Evolutionary conservation across 2,329 filamentous ascomycete species (phyloP).

Genomic region (Triangularia setosa): DNA sequence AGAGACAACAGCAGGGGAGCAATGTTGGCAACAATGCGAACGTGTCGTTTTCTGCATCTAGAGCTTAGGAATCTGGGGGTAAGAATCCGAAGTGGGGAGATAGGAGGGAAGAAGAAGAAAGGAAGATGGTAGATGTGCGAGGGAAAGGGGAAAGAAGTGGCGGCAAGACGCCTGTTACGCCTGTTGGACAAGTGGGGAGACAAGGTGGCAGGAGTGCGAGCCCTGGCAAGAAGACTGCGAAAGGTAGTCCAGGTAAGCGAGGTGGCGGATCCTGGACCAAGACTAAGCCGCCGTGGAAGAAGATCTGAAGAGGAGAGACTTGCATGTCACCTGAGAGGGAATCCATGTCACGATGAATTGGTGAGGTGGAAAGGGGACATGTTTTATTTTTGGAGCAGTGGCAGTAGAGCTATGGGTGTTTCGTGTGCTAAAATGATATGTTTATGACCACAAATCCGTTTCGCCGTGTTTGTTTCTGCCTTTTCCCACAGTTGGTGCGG

Average conservation of each 20-base stretch:
- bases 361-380: background rate
- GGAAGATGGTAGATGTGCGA: background rate
- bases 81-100: background rate
- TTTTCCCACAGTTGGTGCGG: too few relatives aligned
- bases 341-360: background rate
- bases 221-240: background rate
- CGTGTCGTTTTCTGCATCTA: constrained; percentile 3
- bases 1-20: background rate
- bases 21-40: background rate
- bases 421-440: too few relatives aligned
- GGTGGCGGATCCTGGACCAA: background rate
- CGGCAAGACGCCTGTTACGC: background rate
- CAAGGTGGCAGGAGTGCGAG: background rate
- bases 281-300: background rate
- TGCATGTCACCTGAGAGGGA: too few relatives aligned
- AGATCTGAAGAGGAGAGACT: background rate
- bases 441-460: too few relatives aligned
- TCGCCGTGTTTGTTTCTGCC: too few relatives aligned
- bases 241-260: background rate
- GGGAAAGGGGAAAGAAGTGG: background rate
- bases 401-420: background rate
- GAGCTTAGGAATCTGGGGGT: constrained; percentile 3
- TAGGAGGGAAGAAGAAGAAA: background rate
- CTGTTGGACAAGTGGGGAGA: background rate
- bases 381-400: background rate